Evolutionary conservation across 768 basidiomycete species (phyloP).

Genomic region (Phanerochaete carnosa): DNA sequence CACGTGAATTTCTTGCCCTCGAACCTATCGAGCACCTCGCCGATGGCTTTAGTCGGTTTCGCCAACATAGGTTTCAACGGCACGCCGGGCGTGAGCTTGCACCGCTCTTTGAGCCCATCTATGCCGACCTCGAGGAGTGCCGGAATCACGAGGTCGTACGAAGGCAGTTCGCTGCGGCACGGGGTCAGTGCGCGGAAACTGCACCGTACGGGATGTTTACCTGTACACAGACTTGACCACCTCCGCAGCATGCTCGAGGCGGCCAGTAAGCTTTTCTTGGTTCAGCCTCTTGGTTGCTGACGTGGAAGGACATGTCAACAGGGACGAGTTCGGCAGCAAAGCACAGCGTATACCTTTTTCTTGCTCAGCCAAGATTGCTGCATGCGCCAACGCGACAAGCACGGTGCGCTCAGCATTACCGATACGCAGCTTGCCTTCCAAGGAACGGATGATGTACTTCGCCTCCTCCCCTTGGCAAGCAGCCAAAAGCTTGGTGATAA

Average conservation of each 20-base stretch:
- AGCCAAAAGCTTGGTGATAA: constrained; percentile 91
- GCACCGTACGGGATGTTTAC: constrained; percentile 36
- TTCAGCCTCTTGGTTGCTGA: constrained; percentile 72
- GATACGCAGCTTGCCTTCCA: constrained; percentile 96
- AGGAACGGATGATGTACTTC: constrained; percentile 92
- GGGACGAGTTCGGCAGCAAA: neutral
- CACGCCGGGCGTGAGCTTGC: constrained; percentile 93
- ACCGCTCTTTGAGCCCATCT: constrained; percentile 60
- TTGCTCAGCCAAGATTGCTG: constrained; percentile 78
- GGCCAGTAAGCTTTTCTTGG: constrained; percentile 64
- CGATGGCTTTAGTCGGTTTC: constrained; percentile 98
- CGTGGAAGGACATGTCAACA: neutral
- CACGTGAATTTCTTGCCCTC: constrained; percentile 95
- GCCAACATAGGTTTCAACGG: constrained; percentile 99
- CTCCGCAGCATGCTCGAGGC: constrained; percentile 73
- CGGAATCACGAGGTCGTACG: constrained; percentile 89
- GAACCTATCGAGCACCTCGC: constrained; percentile 95
- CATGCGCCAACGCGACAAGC: constrained; percentile 92
- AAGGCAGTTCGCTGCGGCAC: constrained; percentile 76
- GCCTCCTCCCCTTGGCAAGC: constrained; percentile 91
- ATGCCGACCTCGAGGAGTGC: constrained; percentile 81
- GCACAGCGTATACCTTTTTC: constrained; percentile 44
- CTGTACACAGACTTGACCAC: constrained; percentile 91
- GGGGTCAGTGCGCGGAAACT: neutral
- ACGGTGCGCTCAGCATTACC: constrained; percentile 96